Evolutionary conservation across 441 rosid species (phyloP).

Genomic region (Adansonia gregorii): DNA sequence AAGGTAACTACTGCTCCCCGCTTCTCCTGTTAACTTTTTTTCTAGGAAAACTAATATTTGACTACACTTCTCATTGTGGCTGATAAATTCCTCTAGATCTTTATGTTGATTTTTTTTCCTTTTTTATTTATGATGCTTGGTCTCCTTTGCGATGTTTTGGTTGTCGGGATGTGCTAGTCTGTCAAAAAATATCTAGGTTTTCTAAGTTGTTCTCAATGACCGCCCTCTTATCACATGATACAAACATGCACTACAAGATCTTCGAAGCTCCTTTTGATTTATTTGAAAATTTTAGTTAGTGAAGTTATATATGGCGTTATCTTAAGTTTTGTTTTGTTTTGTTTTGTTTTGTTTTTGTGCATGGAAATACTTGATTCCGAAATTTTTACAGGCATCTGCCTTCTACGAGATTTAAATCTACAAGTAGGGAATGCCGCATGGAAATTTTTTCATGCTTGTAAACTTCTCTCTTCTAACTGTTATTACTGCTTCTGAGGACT

Average conservation of each 20-base stretch:
- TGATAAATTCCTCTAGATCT: not conserved
- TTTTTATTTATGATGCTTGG: not conserved
- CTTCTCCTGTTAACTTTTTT: not conserved
- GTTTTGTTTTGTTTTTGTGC: not conserved
- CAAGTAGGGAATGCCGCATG: too few species aligned
- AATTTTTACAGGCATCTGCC: not conserved
- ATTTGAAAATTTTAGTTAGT: not conserved
- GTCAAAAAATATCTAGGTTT: not conserved
- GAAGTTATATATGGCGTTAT: not conserved
- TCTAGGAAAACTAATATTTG: not conserved
- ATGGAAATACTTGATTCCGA: not conserved
- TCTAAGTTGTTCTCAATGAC: not conserved
- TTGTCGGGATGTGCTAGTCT: not conserved
- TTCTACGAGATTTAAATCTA: too few species aligned
- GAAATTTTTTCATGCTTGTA: not conserved
- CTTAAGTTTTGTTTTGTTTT: not conserved
- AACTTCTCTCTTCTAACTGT: not conserved
- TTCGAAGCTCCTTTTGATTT: not conserved
- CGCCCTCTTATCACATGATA: not conserved
- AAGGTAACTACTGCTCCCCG: constrained; percentile 51
- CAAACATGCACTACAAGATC: not conserved
- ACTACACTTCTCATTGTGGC: not conserved
- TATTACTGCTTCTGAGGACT: not conserved
- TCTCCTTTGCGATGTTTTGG: not conserved
- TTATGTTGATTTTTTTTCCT: not conserved